Base-by-base conservation (phyloP, 805 yeast genomes). In the Kurtzmaniella cleridarum region DNA sequence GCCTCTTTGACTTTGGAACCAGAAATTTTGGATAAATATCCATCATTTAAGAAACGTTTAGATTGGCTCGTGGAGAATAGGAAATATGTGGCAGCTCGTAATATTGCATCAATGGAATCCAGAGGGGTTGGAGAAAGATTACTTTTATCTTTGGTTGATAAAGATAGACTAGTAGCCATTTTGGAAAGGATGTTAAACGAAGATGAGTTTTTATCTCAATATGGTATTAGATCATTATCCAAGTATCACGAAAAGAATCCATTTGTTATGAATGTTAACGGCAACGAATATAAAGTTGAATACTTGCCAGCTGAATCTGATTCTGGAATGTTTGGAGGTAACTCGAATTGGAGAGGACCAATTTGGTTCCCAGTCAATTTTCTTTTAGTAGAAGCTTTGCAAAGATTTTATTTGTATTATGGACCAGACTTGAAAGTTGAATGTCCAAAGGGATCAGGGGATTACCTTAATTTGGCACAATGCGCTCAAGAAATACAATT, bases 341-440 rank as follows among this genome's bases (percentile, higher is more conserved):
- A 89, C 59, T 88, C 96, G 16, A 89, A 89, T 62, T 89, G 97
- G 97, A 75, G 97, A 60, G 97, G 97, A 2, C 96, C 97, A 12
- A 88, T 89, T 49, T 89, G 97, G 97, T 88, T 89, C 71, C 95
- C 97, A 15, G 86, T 86, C 10, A 89, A 84, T 53, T 89, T 89
- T 60, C 66, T 89, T 44, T 66, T 89, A 30, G 86, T 89, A 41
- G 97, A 89, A 65, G 79, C 95, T 0, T 68, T 89, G 50, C 93
- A 89, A 62, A 73, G 96, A 51, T 87, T 87, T 60, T 87, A 81
- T 59, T 67, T 89, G 53, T 89, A 88, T 67, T 89, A 88, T 58
- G 97, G 97, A 10, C 79, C 90, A 20, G 81, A 75, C 38, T 75
- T 89, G 55, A 84, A 84, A 60, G 84, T 90, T 36, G 93, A 87